Evolutionary conservation across 768 basidiomycete species (phyloP).

Genomic region (Amanita thiersii): DNA sequence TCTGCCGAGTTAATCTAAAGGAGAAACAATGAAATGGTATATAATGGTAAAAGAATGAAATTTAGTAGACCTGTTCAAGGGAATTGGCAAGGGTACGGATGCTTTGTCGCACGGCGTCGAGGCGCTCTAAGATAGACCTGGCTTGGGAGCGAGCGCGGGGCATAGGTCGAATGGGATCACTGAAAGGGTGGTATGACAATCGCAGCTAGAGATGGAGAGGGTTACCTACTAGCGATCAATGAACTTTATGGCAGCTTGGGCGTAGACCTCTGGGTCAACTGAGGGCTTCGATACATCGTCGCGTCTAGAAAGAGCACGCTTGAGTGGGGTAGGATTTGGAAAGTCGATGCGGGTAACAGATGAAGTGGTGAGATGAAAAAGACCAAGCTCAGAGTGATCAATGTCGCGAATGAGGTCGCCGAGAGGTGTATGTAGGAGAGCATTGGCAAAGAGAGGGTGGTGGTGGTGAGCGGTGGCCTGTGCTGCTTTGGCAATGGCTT

Average conservation of each 20-base stretch:
- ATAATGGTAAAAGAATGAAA: conserved; percentile 1
- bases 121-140: conserved; percentile 29
- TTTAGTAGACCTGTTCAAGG: conserved; percentile 26
- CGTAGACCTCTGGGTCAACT: conserved; percentile 68
- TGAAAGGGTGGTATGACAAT: conserved; percentile 13
- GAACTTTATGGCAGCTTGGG: conserved; percentile 67
- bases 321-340: conserved; percentile 63
- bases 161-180: conserved; percentile 40
- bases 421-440: conserved; percentile 54
- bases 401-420: conserved; percentile 77
- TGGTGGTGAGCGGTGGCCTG: conserved; percentile 19
- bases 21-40: background rate
- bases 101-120: conserved; percentile 28
- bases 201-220: background rate
- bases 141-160: conserved; percentile 40
- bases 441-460: conserved; percentile 44
- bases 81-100: conserved; percentile 25
- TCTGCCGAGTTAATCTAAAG: conserved; percentile 18
- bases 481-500: conserved; percentile 39
- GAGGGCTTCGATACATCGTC: conserved; percentile 33
- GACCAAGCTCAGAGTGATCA: conserved; percentile 70
- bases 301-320: conserved; percentile 31
- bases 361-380: conserved; percentile 51
- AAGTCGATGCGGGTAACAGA: conserved; percentile 60
- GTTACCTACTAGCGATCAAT: conserved; percentile 66